phyloP scores from a whole-genome alignment of 768 basidiomycete species.

The Neoboletus subvelutipes region DNA sequence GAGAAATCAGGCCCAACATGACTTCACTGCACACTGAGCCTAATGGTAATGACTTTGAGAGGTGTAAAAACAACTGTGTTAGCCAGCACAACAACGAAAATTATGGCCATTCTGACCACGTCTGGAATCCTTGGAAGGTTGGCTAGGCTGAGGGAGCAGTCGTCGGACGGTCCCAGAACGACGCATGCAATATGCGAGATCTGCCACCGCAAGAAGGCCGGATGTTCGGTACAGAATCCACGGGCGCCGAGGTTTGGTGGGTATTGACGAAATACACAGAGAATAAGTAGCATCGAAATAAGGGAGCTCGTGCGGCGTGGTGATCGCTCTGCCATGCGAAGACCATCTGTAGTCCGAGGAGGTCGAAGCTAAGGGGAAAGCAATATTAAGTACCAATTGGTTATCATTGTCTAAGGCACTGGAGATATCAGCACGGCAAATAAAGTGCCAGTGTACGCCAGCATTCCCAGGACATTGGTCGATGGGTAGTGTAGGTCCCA shows the following conservation, averaged over 20 bases:
- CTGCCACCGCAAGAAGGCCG: slow-evolving; percentile 44
- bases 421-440: slow-evolving; percentile 62
- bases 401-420: slow-evolving; percentile 71
- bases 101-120: slow-evolving; percentile 50
- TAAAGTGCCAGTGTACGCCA: slow-evolving; percentile 63
- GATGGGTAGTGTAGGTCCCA: slow-evolving; percentile 62
- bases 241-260: slow-evolving; percentile 80
- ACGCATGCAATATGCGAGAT: slow-evolving; percentile 44
- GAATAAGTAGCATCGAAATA: slow-evolving; percentile 57
- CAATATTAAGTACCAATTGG: slow-evolving; percentile 57
- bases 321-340: slow-evolving; percentile 58
- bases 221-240: slow-evolving; percentile 82
- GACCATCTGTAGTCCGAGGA: neutral
- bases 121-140: slow-evolving; percentile 45
- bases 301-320: slow-evolving; percentile 74
- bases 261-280: slow-evolving; percentile 71
- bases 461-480: slow-evolving; percentile 56
- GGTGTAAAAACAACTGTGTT: slow-evolving; percentile 65
- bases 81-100: slow-evolving; percentile 51
- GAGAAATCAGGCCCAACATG: slow-evolving; percentile 72
- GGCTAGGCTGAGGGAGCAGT: slow-evolving; percentile 39
- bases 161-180: too few species aligned
- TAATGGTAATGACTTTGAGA: slow-evolving; percentile 72
- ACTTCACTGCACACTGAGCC: slow-evolving; percentile 81
- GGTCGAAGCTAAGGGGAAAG: neutral